Conservation (phyloP, 768 basidiomycete species). For the Saitozyma podzolica region DNA sequence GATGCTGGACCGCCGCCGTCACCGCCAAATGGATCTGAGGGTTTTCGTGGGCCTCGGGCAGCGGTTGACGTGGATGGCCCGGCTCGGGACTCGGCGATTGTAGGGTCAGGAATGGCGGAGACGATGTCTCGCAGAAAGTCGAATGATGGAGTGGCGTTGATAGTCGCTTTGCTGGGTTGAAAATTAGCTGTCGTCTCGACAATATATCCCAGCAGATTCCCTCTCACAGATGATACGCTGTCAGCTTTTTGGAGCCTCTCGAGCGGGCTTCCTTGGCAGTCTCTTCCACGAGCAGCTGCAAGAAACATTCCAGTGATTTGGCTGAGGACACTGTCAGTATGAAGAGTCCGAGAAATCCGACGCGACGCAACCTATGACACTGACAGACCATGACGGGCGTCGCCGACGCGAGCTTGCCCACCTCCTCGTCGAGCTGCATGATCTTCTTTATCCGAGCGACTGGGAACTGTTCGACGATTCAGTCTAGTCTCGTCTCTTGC, state of each 20-base stretch:
- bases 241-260: slow-evolving; percentile 82
- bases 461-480: too few relatives aligned
- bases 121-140: slow-evolving; percentile 95
- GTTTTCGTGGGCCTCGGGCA: background rate
- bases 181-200: background rate
- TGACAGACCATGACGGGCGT: slow-evolving; percentile 94
- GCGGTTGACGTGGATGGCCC: slow-evolving; percentile 10
- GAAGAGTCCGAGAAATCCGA: too few relatives aligned
- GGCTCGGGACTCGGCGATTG: slow-evolving; percentile 62
- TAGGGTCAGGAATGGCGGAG: slow-evolving; percentile 79
- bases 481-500: too few relatives aligned
- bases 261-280: slow-evolving; percentile 74
- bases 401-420: slow-evolving; percentile 95
- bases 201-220: background rate
- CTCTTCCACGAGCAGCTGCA: slow-evolving; percentile 78
- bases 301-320: slow-evolving; percentile 89
- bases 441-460: slow-evolving; percentile 98
- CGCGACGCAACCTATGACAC: slow-evolving; percentile 47
- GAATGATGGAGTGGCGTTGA: slow-evolving; percentile 80
- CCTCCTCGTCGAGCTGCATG: slow-evolving; percentile 99
- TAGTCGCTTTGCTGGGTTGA: slow-evolving; percentile 76
- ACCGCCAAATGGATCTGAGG: background rate
- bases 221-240: slow-evolving; percentile 88
- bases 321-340: slow-evolving; percentile 58
- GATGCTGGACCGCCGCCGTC: background rate